These are phyloP conservation scores for Claviceps pazoutovae DNA, from an alignment of 2,329 filamentous ascomycete genomes.

Conservation along the genomic window DNA sequence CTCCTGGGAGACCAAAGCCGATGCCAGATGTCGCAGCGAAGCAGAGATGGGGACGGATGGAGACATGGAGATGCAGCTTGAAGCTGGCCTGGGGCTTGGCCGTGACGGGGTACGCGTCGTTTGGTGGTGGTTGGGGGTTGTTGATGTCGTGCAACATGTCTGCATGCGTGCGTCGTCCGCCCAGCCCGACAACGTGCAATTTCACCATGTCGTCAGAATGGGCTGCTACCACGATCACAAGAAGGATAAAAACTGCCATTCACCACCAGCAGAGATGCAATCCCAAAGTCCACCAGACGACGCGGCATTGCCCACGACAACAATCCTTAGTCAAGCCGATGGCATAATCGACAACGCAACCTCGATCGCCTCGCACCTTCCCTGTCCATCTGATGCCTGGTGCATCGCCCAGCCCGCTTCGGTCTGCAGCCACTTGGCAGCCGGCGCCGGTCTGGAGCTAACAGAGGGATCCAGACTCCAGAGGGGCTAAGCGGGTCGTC, in stretches of 20 bases:
- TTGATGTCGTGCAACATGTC: background rate
- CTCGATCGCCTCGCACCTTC: background rate
- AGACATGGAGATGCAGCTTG: background rate
- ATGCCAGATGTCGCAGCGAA: background rate
- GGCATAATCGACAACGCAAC: background rate
- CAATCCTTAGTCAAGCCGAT: background rate
- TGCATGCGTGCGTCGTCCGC: background rate
- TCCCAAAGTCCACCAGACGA: too few relatives aligned
- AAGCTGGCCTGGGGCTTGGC: background rate
- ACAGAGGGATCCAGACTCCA: background rate
- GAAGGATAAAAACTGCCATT: too few relatives aligned
- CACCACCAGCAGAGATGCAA: too few relatives aligned
- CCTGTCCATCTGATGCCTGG: background rate
- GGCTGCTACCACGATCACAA: too few relatives aligned
- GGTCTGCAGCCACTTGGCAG: background rate
- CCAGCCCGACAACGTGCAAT: too few relatives aligned
- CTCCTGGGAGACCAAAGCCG: too few relatives aligned
- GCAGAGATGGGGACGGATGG: background rate
- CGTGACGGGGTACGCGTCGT: background rate
- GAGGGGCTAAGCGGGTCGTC: constrained; percentile 4
- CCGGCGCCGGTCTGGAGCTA: background rate
- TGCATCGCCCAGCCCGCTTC: background rate
- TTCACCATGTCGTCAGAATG: too few relatives aligned
- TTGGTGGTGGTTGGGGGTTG: background rate
- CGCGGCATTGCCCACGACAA: too few relatives aligned